Evolutionary conservation across 1,284 basidiomycete species (phyloP).

Genomic region (Pseudozyma flocculosa): DNA sequence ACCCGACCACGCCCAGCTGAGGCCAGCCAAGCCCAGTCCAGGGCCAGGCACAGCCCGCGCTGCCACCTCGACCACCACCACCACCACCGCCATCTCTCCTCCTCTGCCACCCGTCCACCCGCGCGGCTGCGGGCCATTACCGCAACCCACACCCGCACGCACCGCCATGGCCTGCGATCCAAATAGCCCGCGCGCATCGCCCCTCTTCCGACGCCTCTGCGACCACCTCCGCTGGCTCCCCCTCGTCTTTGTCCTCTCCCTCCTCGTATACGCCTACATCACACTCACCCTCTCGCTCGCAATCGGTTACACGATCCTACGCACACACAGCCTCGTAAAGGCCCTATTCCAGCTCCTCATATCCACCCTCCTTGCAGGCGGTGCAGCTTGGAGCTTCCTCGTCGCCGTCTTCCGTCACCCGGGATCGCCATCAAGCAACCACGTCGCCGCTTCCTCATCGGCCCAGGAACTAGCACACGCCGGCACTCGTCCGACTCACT

Average conservation of each 20-base stretch:
- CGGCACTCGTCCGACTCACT: too few relatives aligned
- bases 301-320: conserved; percentile 16
- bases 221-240: conserved; percentile 28
- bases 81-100: too few relatives aligned
- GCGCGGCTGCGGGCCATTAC: too few relatives aligned
- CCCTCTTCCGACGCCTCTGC: conserved; percentile 12
- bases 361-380: conserved; percentile 23
- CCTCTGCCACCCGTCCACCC: too few relatives aligned
- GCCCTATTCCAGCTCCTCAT: conserved; percentile 25
- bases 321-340: conserved; percentile 15
- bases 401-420: conserved; percentile 38
- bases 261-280: conserved; percentile 32
- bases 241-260: conserved; percentile 26
- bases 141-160: too few relatives aligned
- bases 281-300: conserved; percentile 27
- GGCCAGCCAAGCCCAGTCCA: too few relatives aligned
- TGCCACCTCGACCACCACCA: too few relatives aligned
- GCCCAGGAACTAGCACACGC: too few relatives aligned
- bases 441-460: too few relatives aligned
- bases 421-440: conserved; percentile 16
- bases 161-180: conserved; percentile 27
- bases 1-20: too few relatives aligned
- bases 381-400: conserved; percentile 30
- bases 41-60: too few relatives aligned
- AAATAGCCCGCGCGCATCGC: conserved; percentile 19